Base-by-base conservation (phyloP, 140 eudicot genomes). In the Stevia rebaudiana region DNA sequence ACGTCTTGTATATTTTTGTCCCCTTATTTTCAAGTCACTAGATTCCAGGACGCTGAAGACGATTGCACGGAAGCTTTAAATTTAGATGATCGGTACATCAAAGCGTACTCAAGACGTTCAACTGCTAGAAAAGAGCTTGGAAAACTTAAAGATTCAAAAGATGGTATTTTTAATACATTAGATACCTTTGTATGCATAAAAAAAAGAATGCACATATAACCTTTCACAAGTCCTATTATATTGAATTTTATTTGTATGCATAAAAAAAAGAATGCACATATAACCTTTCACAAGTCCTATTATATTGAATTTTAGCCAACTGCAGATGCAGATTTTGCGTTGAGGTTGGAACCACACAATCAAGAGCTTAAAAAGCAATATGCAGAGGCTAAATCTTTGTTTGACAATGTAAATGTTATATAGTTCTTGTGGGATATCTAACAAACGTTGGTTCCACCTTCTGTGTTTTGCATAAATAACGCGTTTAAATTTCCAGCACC, bases 51-150 rank as follows among this genome's bases (percentile, higher is more conserved):
- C 64, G 96, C 98, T 49, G 96, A 92, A 79, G 83, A 75, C 33
- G 96, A 92, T 76, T 92, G 98, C 61, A 79, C 96, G 4, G 96
- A 92, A 82, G 98, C 98, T 48, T 67, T 88, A 71, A 88, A 81
- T 77, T 72, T 92, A 72, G 98, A 92, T 79, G 98, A 92, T 74
- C 85, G 96, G 15, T 88, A 88, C 84, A 85, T 85, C 53, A 92
- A 92, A 75, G 95, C 98, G 33, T 92, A 92, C 74, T 88, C 98
- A 42, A 89, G 98, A 31, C 91, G 96, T 64, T 84, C 98, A 55
- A 88, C 96, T 2, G 95, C 98, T 61, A 85, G 96, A 74, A 92
- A 85, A 71, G 98, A 88, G 74, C 92, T 92, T 52, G 87, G 90
- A 51, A 92, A 85, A 85, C 77, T 83, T 71, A 88, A 82, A 77